Evolutionary conservation across 2,329 filamentous ascomycete species (phyloP).

Genomic region (Aspergillus ustus): DNA sequence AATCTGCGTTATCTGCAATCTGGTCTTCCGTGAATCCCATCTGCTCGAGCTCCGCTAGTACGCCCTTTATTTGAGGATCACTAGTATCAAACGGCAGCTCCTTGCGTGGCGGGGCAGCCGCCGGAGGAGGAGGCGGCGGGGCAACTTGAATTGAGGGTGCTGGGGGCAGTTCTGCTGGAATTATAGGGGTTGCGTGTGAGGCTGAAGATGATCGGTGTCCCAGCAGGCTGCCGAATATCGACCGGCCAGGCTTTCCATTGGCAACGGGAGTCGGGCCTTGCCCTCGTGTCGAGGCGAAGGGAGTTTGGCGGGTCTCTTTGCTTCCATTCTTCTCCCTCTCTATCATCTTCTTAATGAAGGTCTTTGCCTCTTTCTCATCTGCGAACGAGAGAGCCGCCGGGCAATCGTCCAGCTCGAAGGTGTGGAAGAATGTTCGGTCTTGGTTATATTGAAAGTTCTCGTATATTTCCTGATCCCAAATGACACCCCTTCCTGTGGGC

Average conservation of each 20-base stretch:
- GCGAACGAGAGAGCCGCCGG: conserved; percentile 88
- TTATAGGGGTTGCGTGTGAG: conserved; percentile 35
- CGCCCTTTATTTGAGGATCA: conserved; percentile 65
- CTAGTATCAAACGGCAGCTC: conserved; percentile 61
- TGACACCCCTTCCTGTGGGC: conserved; percentile 79
- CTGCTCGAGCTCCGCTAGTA: conserved; percentile 63
- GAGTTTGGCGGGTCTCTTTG: conserved; percentile 79
- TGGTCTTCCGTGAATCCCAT: conserved; percentile 73
- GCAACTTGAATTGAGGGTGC: conserved; percentile 36
- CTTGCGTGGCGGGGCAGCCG: conserved; percentile 37
- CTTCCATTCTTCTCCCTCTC: conserved; percentile 94
- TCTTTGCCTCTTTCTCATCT: conserved; percentile 96
- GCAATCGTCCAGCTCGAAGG: conserved; percentile 93
- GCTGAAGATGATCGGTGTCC: conserved; percentile 55
- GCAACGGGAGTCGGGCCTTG: conserved; percentile 49
- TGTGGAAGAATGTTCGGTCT: conserved; percentile 96
- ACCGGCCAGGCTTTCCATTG: conserved; percentile 53
- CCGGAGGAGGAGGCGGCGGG: conserved; percentile 35
- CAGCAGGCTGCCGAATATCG: conserved; percentile 56
- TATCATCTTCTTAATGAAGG: conserved; percentile 96
- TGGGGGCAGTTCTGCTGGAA: conserved; percentile 27
- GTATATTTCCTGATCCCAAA: conserved; percentile 98
- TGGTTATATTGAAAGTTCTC: conserved; percentile 95
- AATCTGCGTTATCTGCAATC: conserved; percentile 69
- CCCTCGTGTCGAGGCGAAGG: conserved; percentile 64